phyloP scores from a whole-genome alignment of 202 grass and related monocot genomes.

The Digitaria exilis region DNA sequence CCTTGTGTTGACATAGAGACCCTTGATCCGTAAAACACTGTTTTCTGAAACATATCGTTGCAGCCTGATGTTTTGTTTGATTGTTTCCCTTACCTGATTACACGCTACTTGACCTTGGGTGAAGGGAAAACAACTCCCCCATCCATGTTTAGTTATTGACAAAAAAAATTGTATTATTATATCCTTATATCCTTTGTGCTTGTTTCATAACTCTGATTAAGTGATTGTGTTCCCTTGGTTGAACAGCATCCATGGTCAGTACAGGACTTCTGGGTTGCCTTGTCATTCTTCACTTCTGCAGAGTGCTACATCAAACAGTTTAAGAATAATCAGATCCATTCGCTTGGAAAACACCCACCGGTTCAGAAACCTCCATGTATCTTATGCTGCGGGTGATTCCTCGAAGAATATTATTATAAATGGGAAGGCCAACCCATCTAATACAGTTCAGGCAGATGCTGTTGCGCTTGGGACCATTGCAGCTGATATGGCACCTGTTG shows the following conservation, averaged over 20 bases:
- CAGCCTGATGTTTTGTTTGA: not conserved
- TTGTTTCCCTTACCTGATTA: not conserved
- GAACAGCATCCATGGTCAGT: slow-evolving; percentile 27
- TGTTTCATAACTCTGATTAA: slow-evolving; percentile 20
- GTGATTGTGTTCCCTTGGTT: not conserved
- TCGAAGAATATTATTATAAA: slow-evolving; percentile 40
- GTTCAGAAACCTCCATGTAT: slow-evolving; percentile 42
- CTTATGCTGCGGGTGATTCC: slow-evolving; percentile 33
- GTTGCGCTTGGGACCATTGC: slow-evolving; percentile 59
- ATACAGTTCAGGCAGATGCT: slow-evolving; percentile 59
- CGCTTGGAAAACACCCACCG: slow-evolving; percentile 32
- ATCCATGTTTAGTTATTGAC: not conserved
- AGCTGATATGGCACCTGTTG: slow-evolving; percentile 72
- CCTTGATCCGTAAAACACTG: not conserved
- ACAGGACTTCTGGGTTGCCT: slow-evolving; percentile 32
- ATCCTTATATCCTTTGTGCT: not conserved
- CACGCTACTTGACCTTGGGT: not conserved
- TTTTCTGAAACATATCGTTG: not conserved
- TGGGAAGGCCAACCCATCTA: slow-evolving; percentile 46
- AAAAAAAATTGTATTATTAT: not conserved
- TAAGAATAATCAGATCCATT: slow-evolving; percentile 31
- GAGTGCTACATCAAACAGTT: slow-evolving; percentile 34
- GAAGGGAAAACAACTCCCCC: not conserved
- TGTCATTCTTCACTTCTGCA: slow-evolving; percentile 12
- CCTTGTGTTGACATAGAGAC: not conserved